Conservation (phyloP, 495 filamentous ascomycete genomes). For the Acidomyces sp. region DNA sequence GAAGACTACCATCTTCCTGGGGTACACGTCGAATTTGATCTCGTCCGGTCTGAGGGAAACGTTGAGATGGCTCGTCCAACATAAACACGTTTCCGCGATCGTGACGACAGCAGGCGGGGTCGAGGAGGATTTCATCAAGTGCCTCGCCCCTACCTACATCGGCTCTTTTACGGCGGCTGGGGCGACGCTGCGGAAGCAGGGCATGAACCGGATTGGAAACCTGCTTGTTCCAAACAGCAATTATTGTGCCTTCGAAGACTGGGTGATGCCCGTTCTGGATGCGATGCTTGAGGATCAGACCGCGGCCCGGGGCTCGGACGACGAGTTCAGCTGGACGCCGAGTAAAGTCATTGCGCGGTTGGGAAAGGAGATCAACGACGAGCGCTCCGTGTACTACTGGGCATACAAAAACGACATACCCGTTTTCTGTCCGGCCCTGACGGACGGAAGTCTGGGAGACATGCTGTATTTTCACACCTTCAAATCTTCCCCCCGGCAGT, state of each 20-base stretch:
- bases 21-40: conserved; percentile 93
- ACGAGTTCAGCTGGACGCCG: conserved; percentile 77
- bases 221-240: conserved; percentile 93
- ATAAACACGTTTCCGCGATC: conserved; percentile 78
- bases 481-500: conserved; percentile 61
- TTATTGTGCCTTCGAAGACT: conserved; percentile 95
- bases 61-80: conserved; percentile 80
- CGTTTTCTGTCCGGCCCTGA: conserved; percentile 90
- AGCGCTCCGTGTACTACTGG: conserved; percentile 85
- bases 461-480: conserved; percentile 98
- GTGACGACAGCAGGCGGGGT: conserved; percentile 95
- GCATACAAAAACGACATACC: conserved; percentile 86
- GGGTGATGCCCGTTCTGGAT: conserved; percentile 85
- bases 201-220: conserved; percentile 91
- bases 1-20: conserved; percentile 84
- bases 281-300: conserved; percentile 88
- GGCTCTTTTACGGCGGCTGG: conserved; percentile 68
- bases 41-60: conserved; percentile 88
- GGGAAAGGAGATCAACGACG: conserved; percentile 83
- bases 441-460: conserved; percentile 86
- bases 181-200: conserved; percentile 60
- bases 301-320: conserved; percentile 45
- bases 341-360: conserved; percentile 73
- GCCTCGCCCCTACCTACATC: conserved; percentile 83
- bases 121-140: conserved; percentile 98